Percentiles rank a stretch among this genome's conserved stretches.
Conservation (phyloP, 164 flowering plant species). For the Magnolia kwangsiensis region DNA sequence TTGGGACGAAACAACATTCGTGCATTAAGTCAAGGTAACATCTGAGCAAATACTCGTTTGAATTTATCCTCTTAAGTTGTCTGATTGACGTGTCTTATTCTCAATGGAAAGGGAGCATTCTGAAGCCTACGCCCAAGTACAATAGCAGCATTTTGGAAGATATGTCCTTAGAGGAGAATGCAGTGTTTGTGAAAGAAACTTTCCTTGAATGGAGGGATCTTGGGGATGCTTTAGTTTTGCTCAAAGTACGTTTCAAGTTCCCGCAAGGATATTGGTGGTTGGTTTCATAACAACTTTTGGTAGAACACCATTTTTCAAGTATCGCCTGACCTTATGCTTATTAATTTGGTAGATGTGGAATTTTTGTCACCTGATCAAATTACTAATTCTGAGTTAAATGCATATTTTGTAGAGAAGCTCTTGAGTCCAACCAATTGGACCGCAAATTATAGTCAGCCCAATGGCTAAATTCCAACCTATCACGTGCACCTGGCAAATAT, state of each 20-base stretch:
- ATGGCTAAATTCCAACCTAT: no score
- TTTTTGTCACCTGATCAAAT: neutral
- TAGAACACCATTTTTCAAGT: neutral
- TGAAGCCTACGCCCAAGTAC: conserved; percentile 68
- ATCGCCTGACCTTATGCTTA: neutral
- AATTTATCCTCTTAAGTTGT: neutral
- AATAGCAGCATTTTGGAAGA: conserved; percentile 90
- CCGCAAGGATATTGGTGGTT: neutral
- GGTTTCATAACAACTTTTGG: neutral
- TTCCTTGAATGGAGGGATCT: conserved; percentile 70
- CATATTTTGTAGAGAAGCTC: no score
- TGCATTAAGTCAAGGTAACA: conserved; percentile 51
- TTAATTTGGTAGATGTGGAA: neutral
- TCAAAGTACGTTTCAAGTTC: conserved; percentile 51
- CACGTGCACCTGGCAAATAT: no score
- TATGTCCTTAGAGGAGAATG: conserved; percentile 68
- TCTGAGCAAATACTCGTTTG: neutral
- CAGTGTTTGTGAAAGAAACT: conserved; percentile 39
- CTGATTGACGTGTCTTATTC: neutral
- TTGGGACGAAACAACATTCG: conserved; percentile 64
- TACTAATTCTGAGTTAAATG: neutral
- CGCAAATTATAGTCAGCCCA: no score
- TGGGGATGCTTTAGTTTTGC: conserved; percentile 60
- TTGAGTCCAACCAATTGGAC: no score
- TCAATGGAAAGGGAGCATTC: conserved; percentile 23